Percentiles rank a stretch among this genome's conserved stretches.
Evolutionary conservation across 768 basidiomycete species (phyloP).

Genomic region (Megacollybia marginata): DNA sequence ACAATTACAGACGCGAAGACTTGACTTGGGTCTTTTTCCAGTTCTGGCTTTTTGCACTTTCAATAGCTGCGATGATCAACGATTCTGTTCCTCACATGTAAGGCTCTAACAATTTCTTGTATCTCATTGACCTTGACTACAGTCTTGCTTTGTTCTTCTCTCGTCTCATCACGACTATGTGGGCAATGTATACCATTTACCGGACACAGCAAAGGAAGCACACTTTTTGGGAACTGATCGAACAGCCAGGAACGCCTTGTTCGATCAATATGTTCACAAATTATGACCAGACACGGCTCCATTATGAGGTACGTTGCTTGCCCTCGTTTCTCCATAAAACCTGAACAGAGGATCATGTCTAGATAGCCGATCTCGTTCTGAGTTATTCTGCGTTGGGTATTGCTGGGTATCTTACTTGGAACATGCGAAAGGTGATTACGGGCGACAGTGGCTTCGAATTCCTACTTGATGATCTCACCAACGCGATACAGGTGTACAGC

Average conservation of each 20-base stretch:
- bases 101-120: conserved; percentile 7
- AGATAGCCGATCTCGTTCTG: conserved; percentile 45
- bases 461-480: not conserved
- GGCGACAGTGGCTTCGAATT: not conserved
- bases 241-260: conserved; percentile 36
- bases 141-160: conserved; percentile 44
- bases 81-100: conserved; percentile 52
- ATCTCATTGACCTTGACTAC: not conserved
- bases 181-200: conserved; percentile 47
- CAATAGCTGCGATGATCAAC: conserved; percentile 38
- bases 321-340: no score
- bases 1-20: conserved; percentile 39
- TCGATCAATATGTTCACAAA: conserved; percentile 36
- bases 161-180: conserved; percentile 37
- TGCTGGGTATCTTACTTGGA: conserved; percentile 35
- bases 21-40: conserved; percentile 39
- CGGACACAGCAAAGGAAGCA: conserved; percentile 27
- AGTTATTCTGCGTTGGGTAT: conserved; percentile 35
- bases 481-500: conserved; percentile 31
- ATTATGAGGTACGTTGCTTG: conserved; percentile 30
- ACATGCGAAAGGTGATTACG: conserved; percentile 31
- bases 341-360: not conserved
- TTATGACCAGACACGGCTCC: conserved; percentile 33
- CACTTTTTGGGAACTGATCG: conserved; percentile 30
- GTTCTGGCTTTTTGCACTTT: conserved; percentile 47